These are phyloP conservation scores for Echria macrotheca DNA, from an alignment of 495 filamentous ascomycete genomes.

Conservation along the genomic window DNA sequence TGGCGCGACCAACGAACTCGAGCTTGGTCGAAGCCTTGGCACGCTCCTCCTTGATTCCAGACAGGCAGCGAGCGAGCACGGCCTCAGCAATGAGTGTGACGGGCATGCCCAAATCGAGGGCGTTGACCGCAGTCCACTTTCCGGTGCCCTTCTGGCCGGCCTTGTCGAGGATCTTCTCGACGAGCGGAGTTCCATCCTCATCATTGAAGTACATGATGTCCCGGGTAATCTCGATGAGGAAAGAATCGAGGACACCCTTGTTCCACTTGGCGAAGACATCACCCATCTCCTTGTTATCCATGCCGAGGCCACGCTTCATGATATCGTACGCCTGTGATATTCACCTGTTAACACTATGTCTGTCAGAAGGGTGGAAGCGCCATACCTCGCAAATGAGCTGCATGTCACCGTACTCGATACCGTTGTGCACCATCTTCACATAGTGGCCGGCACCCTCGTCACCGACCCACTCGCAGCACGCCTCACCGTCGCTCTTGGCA, in stretches of 20 bases:
- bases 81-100: slow-evolving; percentile 97
- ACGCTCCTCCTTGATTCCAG: slow-evolving; percentile 91
- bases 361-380: background rate
- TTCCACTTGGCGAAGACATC: slow-evolving; percentile 96
- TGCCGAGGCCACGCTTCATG: slow-evolving; percentile 90
- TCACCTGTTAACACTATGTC: slow-evolving; percentile 4
- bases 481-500: slow-evolving; percentile 92
- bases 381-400: slow-evolving; percentile 97
- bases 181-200: slow-evolving; percentile 79
- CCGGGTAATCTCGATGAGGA: slow-evolving; percentile 98
- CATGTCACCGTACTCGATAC: slow-evolving; percentile 99
- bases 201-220: slow-evolving; percentile 97
- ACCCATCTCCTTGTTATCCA: slow-evolving; percentile 85
- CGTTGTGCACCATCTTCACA: slow-evolving; percentile 99
- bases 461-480: slow-evolving; percentile 99
- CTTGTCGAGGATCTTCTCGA: slow-evolving; percentile 98
- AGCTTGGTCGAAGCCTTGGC: slow-evolving; percentile 73
- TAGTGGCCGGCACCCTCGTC: slow-evolving; percentile 99
- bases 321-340: slow-evolving; percentile 87
- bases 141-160: slow-evolving; percentile 99
- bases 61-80: slow-evolving; percentile 91
- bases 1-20: slow-evolving; percentile 61
- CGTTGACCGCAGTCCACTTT: slow-evolving; percentile 99
- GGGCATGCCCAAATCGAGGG: slow-evolving; percentile 96
- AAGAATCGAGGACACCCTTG: slow-evolving; percentile 95